These are phyloP conservation scores for Anacardium occidentale DNA, from an alignment of 345 rosid species.

Conservation along the genomic window DNA sequence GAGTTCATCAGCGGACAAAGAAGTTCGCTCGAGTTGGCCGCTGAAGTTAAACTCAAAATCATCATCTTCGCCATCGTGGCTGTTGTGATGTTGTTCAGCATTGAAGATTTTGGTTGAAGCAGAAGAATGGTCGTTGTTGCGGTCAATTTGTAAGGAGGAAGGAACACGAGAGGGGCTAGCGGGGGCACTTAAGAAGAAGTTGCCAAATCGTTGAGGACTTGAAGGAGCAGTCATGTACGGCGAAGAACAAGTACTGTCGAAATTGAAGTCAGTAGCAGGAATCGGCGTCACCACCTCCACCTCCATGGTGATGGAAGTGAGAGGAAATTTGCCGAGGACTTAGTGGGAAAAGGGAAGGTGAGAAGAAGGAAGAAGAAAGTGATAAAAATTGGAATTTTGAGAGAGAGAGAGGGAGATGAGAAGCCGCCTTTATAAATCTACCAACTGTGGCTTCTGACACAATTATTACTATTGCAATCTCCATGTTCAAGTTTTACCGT, in stretches of 20 bases:
- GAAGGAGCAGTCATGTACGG: conserved; percentile 98
- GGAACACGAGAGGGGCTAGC: conserved; percentile 54
- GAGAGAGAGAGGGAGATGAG: conserved; percentile 17
- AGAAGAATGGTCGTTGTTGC: conserved; percentile 6
- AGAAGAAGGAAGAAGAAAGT: conserved; percentile 15
- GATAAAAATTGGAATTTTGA: too few relatives aligned
- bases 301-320: conserved; percentile 35
- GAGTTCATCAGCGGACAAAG: conserved; percentile 85
- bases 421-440: conserved; percentile 54
- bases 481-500: background rate
- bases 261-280: conserved; percentile 53
- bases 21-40: conserved; percentile 61
- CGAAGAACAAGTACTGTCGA: conserved; percentile 79
- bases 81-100: background rate
- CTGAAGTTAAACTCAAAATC: conserved; percentile 84
- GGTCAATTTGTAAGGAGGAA: conserved; percentile 19
- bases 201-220: conserved; percentile 77
- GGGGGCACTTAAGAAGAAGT: conserved; percentile 60
- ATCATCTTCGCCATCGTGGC: conserved; percentile 29
- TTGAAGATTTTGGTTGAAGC: conserved; percentile 9
- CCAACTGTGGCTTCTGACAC: conserved; percentile 26
- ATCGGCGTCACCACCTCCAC: conserved; percentile 46
- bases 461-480: conserved; percentile 21
- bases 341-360: conserved; percentile 2
- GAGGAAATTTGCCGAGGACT: background rate